These are phyloP conservation scores for Trametes meyenii DNA, from an alignment of 768 basidiomycete species.

Conservation along the genomic window DNA sequence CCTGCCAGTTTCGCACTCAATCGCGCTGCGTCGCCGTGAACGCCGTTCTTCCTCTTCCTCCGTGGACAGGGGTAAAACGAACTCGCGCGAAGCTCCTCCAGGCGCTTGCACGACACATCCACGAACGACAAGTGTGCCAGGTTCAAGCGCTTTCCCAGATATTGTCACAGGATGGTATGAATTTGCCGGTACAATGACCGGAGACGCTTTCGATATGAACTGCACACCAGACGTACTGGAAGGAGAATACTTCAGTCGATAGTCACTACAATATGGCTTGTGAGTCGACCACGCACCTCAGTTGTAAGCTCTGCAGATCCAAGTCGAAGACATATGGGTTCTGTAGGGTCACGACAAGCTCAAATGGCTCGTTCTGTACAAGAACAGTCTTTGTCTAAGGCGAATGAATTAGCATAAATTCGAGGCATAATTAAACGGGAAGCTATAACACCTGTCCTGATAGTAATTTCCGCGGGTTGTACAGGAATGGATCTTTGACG, in stretches of 20 bases:
- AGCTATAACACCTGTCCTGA: constrained; percentile 55
- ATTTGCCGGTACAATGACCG: constrained; percentile 71
- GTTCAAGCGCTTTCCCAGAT: constrained; percentile 60
- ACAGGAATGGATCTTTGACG: constrained; percentile 81
- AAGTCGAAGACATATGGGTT: constrained; percentile 95
- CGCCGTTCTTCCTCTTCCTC: constrained; percentile 69
- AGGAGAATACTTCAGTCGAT: not conserved
- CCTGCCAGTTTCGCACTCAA: constrained; percentile 67
- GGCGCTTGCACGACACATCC: constrained; percentile 81
- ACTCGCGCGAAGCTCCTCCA: constrained; percentile 70
- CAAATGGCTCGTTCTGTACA: constrained; percentile 81
- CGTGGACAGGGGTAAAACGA: constrained; percentile 73
- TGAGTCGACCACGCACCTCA: constrained; percentile 60
- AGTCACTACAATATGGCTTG: constrained; percentile 10
- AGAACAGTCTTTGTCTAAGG: constrained; percentile 61
- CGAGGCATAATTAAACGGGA: not conserved
- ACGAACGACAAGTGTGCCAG: constrained; percentile 71
- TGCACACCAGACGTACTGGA: constrained; percentile 78
- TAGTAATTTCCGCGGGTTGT: constrained; percentile 78
- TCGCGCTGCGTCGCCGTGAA: constrained; percentile 56
- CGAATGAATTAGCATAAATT: not conserved
- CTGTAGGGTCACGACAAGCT: constrained; percentile 81
- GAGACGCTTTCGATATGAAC: constrained; percentile 67
- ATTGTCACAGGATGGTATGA: constrained; percentile 75
- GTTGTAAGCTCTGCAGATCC: constrained; percentile 76